phyloP scores from a whole-genome alignment of 2,329 filamentous ascomycete species.

The Microsporum ferrugineum region DNA sequence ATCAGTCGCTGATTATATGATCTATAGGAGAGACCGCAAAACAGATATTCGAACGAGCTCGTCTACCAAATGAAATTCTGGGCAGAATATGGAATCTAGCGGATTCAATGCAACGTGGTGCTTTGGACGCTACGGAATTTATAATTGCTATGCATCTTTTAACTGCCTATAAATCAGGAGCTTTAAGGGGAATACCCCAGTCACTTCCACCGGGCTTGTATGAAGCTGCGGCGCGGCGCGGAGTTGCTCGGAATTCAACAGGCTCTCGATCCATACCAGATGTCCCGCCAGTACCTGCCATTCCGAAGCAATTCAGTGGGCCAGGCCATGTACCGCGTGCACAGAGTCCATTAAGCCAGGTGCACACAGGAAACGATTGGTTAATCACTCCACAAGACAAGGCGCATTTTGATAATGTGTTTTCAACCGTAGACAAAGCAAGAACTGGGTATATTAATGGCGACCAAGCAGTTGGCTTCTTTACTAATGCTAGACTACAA shows the following conservation, averaged over 20 bases:
- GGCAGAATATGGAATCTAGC: slow-evolving; percentile 95
- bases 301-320: slow-evolving; percentile 75
- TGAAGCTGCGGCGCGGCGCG: slow-evolving; percentile 71
- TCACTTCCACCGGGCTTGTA: slow-evolving; percentile 76
- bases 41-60: slow-evolving; percentile 87
- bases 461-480: slow-evolving; percentile 87
- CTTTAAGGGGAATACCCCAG: slow-evolving; percentile 65
- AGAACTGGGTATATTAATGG: slow-evolving; percentile 78
- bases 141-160: slow-evolving; percentile 97
- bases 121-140: slow-evolving; percentile 79
- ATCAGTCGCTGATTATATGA: slow-evolving; percentile 10
- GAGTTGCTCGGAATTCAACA: slow-evolving; percentile 41
- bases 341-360: slow-evolving; percentile 47
- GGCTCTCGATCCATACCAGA: slow-evolving; percentile 40
- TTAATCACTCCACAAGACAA: slow-evolving; percentile 74
- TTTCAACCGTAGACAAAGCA: slow-evolving; percentile 67
- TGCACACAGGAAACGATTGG: slow-evolving; percentile 60
- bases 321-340: slow-evolving; percentile 42
- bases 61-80: slow-evolving; percentile 76
- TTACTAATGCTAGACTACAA: slow-evolving; percentile 79
- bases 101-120: slow-evolving; percentile 84
- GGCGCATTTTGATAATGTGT: slow-evolving; percentile 74
- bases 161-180: slow-evolving; percentile 77
- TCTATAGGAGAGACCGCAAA: slow-evolving; percentile 66
- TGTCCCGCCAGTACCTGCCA: slow-evolving; percentile 49